Conservation (phyloP, 2,329 filamentous ascomycete species). For the Colletotrichum sp. region DNA sequence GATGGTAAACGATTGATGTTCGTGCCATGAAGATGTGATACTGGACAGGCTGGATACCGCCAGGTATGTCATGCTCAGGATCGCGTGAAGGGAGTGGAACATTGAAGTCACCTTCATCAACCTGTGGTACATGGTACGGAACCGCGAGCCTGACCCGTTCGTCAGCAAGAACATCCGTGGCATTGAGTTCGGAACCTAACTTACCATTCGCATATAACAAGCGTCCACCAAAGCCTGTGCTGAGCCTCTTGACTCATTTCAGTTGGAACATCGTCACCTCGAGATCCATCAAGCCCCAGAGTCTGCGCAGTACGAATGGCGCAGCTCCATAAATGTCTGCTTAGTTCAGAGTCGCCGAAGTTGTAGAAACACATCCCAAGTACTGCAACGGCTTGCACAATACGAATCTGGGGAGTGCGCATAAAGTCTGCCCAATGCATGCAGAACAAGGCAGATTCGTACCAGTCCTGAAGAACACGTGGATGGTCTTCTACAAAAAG, state of each 20-base stretch:
- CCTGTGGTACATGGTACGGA: slow-evolving; percentile 3
- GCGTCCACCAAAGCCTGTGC: slow-evolving; percentile 13
- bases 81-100: not conserved
- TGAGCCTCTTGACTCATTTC: slow-evolving; percentile 3
- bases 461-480: slow-evolving; percentile 13
- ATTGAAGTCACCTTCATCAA: slow-evolving; percentile 2
- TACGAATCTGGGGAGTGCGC: not conserved
- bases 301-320: slow-evolving; percentile 20
- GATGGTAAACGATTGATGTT: slow-evolving; percentile 5
- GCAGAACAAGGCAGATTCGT: slow-evolving; percentile 21
- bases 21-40: slow-evolving; percentile 20
- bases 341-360: slow-evolving; percentile 16
- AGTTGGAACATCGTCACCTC: not conserved
- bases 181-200: not conserved
- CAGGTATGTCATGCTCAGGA: not conserved
- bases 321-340: slow-evolving; percentile 17
- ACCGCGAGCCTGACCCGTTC: not conserved
- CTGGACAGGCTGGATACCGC: not conserved
- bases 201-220: slow-evolving; percentile 19
- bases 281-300: slow-evolving; percentile 6
- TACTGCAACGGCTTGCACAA: slow-evolving; percentile 23
- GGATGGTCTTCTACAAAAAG: not conserved
- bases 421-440: slow-evolving; percentile 21
- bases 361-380: slow-evolving; percentile 23
- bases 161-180: not conserved